A percentile compares a stretch with the other conserved stretches of the same genome.
phyloP scores from a whole-genome alignment of 768 basidiomycete genomes.

The Amanita subjunquillea region DNA sequence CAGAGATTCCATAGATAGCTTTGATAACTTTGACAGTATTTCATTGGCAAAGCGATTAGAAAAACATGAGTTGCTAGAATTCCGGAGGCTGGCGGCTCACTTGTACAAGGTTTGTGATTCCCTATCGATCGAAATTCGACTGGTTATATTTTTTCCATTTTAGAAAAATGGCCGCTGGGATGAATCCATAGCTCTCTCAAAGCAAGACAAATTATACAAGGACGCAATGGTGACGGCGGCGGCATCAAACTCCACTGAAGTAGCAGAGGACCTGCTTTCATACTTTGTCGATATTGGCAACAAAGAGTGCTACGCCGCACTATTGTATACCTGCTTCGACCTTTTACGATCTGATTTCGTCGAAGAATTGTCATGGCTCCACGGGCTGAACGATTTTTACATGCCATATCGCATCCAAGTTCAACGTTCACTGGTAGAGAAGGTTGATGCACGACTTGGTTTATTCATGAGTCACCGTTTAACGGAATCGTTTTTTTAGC shows the following conservation, averaged over 20 bases:
- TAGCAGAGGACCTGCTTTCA: slow-evolving; percentile 88
- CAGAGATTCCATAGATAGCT: slow-evolving; percentile 95
- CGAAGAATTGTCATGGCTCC: slow-evolving; percentile 93
- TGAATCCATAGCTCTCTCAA: slow-evolving; percentile 89
- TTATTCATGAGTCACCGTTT: neutral
- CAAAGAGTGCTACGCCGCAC: slow-evolving; percentile 92
- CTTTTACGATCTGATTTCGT: slow-evolving; percentile 88
- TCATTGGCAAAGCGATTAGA: slow-evolving; percentile 78
- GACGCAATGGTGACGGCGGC: slow-evolving; percentile 94
- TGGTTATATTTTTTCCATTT: neutral
- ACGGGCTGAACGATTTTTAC: slow-evolving; percentile 92
- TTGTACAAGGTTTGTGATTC: slow-evolving; percentile 70
- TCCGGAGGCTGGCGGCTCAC: slow-evolving; percentile 89
- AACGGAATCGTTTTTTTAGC: slow-evolving; percentile 24
- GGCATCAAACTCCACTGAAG: slow-evolving; percentile 71
- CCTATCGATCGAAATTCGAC: neutral
- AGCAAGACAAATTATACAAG: slow-evolving; percentile 95
- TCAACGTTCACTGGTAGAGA: slow-evolving; percentile 69
- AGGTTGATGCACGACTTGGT: slow-evolving; percentile 28
- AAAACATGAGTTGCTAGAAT: slow-evolving; percentile 87
- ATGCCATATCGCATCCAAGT: slow-evolving; percentile 95
- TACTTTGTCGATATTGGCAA: slow-evolving; percentile 99
- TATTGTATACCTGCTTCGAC: slow-evolving; percentile 91
- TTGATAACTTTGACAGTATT: slow-evolving; percentile 95
- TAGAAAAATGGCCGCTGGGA: slow-evolving; percentile 96